Evolutionary conservation across 129 eudicot genomes (phyloP).

Genomic region (Saussurea involucrata): DNA sequence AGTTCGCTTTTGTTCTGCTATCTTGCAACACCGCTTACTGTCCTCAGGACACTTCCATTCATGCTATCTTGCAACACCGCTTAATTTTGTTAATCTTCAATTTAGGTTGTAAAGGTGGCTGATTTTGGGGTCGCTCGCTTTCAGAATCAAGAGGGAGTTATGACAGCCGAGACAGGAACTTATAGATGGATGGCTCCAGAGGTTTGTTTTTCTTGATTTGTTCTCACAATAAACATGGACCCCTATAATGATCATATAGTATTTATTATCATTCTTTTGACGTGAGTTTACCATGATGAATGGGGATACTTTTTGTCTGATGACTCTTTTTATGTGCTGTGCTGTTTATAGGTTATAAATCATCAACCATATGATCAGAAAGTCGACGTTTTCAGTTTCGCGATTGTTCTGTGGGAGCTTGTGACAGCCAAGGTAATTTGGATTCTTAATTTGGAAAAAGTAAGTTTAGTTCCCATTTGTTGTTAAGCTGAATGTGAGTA

Average conservation of each 20-base stretch:
- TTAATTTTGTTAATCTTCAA: neutral
- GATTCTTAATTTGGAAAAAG: neutral
- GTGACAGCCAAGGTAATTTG: slow-evolving; percentile 73
- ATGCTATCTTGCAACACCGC: too few species aligned
- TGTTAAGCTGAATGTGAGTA: neutral
- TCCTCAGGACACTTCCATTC: too few species aligned
- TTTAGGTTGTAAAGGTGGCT: slow-evolving; percentile 94
- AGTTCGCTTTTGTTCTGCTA: too few species aligned
- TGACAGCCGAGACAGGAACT: slow-evolving; percentile 99
- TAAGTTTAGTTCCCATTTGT: neutral
- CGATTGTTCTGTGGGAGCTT: slow-evolving; percentile 97
- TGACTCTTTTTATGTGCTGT: slow-evolving; percentile 1
- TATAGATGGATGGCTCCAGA: slow-evolving; percentile 99
- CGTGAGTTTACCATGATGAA: neutral
- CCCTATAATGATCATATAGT: neutral
- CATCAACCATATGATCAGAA: slow-evolving; percentile 93
- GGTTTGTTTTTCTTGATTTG: slow-evolving; percentile 38
- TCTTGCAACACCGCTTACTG: too few species aligned
- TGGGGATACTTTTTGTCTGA: neutral
- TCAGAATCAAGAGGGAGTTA: slow-evolving; percentile 75
- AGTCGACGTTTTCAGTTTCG: slow-evolving; percentile 95
- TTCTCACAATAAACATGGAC: too few species aligned
- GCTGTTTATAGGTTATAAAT: slow-evolving; percentile 59
- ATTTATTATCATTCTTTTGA: neutral
- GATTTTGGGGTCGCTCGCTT: slow-evolving; percentile 99